These are phyloP conservation scores for Lepidium aucheri DNA, from an alignment of 345 rosid species.

Conservation along the genomic window DNA sequence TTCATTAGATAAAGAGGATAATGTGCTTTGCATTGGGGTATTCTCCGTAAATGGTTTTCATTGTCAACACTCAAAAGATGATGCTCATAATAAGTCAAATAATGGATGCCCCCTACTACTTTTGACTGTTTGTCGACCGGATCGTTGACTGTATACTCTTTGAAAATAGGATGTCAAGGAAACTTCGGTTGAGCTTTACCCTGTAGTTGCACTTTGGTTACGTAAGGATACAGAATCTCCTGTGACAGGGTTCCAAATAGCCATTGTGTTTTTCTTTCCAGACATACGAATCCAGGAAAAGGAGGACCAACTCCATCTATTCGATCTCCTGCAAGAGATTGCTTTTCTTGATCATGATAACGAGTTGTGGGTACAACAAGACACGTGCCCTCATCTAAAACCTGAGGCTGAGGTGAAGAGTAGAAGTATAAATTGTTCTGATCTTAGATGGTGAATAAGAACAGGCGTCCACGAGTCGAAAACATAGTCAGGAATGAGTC, in stretches of 20 bases:
- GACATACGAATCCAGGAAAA: background rate
- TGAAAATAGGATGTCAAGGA: no score
- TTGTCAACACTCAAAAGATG: no score
- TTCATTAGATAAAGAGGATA: no score
- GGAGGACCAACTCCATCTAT: background rate
- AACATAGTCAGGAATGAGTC: background rate
- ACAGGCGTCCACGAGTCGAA: background rate
- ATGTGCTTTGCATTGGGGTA: no score
- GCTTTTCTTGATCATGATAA: background rate
- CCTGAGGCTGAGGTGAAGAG: background rate
- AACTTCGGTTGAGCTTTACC: no score
- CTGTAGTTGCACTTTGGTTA: no score
- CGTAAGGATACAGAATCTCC: background rate
- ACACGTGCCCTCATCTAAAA: background rate
- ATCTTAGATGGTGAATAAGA: background rate
- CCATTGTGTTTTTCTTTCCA: background rate
- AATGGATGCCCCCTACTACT: no score
- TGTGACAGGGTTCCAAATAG: background rate
- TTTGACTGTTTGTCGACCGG: no score
- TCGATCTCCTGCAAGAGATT: no score
- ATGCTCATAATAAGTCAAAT: no score
- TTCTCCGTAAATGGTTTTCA: no score
- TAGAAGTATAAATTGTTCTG: background rate
- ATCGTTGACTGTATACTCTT: no score
- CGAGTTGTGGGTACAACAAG: background rate